Evolutionary conservation across 2,329 filamentous ascomycete species (phyloP).

Genomic region (Venturiaceae sp.): DNA sequence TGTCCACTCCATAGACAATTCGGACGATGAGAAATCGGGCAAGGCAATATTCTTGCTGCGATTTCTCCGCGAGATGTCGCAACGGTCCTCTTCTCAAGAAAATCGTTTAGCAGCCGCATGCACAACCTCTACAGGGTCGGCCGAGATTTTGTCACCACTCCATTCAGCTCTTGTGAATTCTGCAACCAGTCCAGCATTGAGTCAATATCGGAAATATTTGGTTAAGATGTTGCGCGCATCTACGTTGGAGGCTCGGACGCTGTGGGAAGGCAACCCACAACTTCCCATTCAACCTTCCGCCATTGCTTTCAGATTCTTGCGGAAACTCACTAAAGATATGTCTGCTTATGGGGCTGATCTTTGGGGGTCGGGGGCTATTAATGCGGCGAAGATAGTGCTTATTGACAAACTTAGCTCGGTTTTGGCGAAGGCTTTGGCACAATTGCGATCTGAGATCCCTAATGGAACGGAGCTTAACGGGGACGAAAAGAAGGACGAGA

Average conservation of each 20-base stretch:
- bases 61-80: conserved; percentile 63
- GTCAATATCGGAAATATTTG: conserved; percentile 32
- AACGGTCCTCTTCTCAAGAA: conserved; percentile 46
- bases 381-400: conserved; percentile 8
- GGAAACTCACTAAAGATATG: conserved; percentile 58
- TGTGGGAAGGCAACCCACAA: conserved; percentile 74
- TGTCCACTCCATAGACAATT: conserved; percentile 38
- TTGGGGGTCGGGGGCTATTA: conserved; percentile 59
- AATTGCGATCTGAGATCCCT: conserved; percentile 17
- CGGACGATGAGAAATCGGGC: conserved; percentile 17
- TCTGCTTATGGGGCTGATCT: conserved; percentile 61
- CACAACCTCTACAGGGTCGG: conserved; percentile 60
- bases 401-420: conserved; percentile 46
- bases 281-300: conserved; percentile 74
- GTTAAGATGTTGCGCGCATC: conserved; percentile 32
- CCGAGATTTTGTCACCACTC: conserved; percentile 52
- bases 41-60: conserved; percentile 57
- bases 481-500: conserved; percentile 9
- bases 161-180: conserved; percentile 51
- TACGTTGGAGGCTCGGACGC: conserved; percentile 48
- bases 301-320: conserved; percentile 61
- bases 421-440: conserved; percentile 42
- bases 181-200: conserved; percentile 40
- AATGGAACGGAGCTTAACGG: conserved; percentile 10
- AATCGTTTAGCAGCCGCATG: conserved; percentile 16